These are phyloP conservation scores for Tetrapyrgos nigripes DNA, from an alignment of 1,284 basidiomycete species.

Conservation along the genomic window DNA sequence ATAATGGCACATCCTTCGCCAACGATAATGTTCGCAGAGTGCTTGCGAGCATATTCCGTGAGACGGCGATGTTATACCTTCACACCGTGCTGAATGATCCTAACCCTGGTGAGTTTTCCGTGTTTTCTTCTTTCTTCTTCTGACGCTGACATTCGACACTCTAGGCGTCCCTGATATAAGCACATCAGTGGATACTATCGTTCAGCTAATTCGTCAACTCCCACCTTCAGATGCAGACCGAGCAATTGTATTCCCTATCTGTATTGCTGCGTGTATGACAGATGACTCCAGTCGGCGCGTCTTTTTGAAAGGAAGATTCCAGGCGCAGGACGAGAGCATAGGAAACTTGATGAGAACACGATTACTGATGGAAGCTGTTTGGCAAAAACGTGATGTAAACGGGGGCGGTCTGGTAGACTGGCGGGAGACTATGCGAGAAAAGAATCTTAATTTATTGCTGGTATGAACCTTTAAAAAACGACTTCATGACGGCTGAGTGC, in stretches of 20 bases:
- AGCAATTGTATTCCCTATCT: conserved; percentile 72
- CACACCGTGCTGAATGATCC: conserved; percentile 74
- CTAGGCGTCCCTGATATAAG: conserved; percentile 77
- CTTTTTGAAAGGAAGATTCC: conserved; percentile 63
- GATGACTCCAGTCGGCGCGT: conserved; percentile 67
- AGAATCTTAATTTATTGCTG: conserved; percentile 58
- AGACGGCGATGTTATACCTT: conserved; percentile 72
- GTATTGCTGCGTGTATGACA: conserved; percentile 73
- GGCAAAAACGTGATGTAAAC: conserved; percentile 65
- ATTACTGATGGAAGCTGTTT: conserved; percentile 68
- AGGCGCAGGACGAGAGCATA: conserved; percentile 60
- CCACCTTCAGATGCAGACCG: conserved; percentile 67
- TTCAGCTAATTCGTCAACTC: conserved; percentile 58
- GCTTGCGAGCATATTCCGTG: conserved; percentile 67
- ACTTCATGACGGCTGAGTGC: background rate
- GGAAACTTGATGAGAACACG: conserved; percentile 69
- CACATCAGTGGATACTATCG: conserved; percentile 58
- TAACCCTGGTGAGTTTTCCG: conserved; percentile 59
- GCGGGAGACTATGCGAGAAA: conserved; percentile 63
- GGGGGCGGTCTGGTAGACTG: conserved; percentile 60
- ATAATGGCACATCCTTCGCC: conserved; percentile 34
- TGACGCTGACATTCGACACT: conserved; percentile 24
- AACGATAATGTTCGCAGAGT: conserved; percentile 52
- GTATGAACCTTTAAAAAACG: conserved; percentile 40
- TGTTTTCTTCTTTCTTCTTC: conserved; percentile 6